Base-by-base conservation (phyloP, 2,329 filamentous ascomycete species). In the Trichophyton mentagrophytes region DNA sequence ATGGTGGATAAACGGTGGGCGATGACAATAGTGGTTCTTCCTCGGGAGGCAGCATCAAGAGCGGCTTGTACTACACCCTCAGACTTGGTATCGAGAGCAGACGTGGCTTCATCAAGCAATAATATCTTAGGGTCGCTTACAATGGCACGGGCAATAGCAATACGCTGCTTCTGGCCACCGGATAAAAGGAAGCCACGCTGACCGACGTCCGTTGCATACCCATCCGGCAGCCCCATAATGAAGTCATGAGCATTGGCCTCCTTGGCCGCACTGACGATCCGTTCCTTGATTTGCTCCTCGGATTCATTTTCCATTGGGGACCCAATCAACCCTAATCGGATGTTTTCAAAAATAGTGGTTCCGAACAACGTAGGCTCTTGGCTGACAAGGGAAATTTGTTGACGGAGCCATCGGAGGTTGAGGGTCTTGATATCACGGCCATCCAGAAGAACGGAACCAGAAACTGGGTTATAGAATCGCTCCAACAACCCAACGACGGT, bases 181-280 rank as follows among this genome's bases (percentile, higher is more conserved):
- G 89, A 95, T 7, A 99, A 80, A 59, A 96, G 77, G 71, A 96
- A 95, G 8, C 93, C 93, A 64, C 91, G 86, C 73, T 97, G 90
- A 61, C 93, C 93, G n/a, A 97, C 92, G 65, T 95, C 86, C 0
- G 93, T 97, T 65, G 96, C 83, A 68, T 97, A 97, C 1, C 88
- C 88, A 66, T 97, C 88, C 0, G 93, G 90, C 1, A 97, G 81
- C 11, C 80, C 75, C 4, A 78, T 82, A 65, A 99, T 86, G 70
- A 99, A 99, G 65, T 95, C 90, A 70, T 97, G 91, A 0, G 92
- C 92, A 67, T 97, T 96, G 13, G 93, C 88, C 80, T 88, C 95
- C 72, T 85, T 88, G 7, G 93, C 89, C 15, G 93, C 93, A 47
- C 89, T 82, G 57, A 88, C 80, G 44, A 97, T 83, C 17, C 92